Conservation (phyloP, 306 rosid genomes). For the Geum urbanum region DNA sequence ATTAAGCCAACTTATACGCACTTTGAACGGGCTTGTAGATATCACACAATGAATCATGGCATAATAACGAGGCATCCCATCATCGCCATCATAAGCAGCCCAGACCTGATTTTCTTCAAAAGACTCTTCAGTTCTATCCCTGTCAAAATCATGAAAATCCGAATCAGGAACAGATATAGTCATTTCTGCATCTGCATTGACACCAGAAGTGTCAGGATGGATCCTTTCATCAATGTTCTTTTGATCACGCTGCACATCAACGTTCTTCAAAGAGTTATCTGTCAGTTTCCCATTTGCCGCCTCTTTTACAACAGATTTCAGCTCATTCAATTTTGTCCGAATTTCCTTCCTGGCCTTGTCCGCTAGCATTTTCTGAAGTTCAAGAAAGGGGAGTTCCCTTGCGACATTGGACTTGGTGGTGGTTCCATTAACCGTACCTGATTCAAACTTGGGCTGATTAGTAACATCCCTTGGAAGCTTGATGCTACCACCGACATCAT, state of each 20-base stretch:
- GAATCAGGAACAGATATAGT: slow-evolving; percentile 65
- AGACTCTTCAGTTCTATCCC: slow-evolving; percentile 61
- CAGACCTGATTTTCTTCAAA: slow-evolving; percentile 70
- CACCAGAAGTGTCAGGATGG: slow-evolving; percentile 18
- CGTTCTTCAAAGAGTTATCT: slow-evolving; percentile 21
- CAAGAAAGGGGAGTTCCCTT: slow-evolving; percentile 37
- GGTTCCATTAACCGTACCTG: slow-evolving; percentile 27
- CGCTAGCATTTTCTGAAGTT: slow-evolving; percentile 42
- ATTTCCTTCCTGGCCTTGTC: slow-evolving; percentile 70
- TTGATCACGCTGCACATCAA: background rate
- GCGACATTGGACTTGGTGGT: slow-evolving; percentile 22
- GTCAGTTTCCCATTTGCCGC: slow-evolving; percentile 24
- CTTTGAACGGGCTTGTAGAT: slow-evolving; percentile 59
- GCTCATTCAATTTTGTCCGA: slow-evolving; percentile 38
- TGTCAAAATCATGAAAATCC: slow-evolving; percentile 80
- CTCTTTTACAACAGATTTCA: slow-evolving; percentile 21
- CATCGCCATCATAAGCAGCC: slow-evolving; percentile 70
- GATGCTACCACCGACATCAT: slow-evolving; percentile 35
- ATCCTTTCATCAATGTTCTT: slow-evolving; percentile 16
- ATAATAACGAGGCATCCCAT: slow-evolving; percentile 93
- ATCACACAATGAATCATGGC: slow-evolving; percentile 54
- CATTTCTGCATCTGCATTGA: slow-evolving; percentile 26
- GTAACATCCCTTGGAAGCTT: slow-evolving; percentile 31
- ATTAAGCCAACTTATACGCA: slow-evolving; percentile 68
- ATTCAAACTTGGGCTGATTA: slow-evolving; percentile 28